Conservation (phyloP, 805 yeast species). For the Helenozyma rhizophorensis region DNA sequence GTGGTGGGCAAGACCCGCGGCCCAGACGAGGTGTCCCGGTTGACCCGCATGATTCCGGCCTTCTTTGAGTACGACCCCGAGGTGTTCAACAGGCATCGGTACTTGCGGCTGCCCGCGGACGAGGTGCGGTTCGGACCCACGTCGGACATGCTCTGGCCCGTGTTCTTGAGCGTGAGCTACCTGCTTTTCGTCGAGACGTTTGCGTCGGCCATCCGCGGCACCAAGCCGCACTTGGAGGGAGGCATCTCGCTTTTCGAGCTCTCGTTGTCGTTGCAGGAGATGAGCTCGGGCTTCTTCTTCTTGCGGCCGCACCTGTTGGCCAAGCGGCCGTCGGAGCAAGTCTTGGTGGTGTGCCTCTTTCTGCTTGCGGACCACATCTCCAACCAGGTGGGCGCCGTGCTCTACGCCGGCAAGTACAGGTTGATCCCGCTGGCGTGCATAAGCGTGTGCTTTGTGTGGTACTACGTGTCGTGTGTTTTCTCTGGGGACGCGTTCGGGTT, state of each 20-base stretch:
- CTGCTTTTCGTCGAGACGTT: conserved; percentile 67
- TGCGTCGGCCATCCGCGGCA: conserved; percentile 52
- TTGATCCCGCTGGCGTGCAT: conserved; percentile 60
- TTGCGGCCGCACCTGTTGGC: conserved; percentile 15
- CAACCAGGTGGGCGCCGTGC: conserved; percentile 59
- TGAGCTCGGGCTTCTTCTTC: conserved; percentile 37
- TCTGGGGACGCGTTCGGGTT: conserved; percentile 42
- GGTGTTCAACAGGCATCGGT: conserved; percentile 15
- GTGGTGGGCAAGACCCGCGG: conserved; percentile 12
- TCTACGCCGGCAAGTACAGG: conserved; percentile 49
- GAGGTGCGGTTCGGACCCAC: conserved; percentile 45
- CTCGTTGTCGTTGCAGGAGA: conserved; percentile 73
- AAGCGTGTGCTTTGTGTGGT: conserved; percentile 43
- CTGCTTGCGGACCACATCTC: conserved; percentile 56
- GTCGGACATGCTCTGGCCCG: conserved; percentile 52
- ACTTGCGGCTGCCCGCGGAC: conserved; percentile 25
- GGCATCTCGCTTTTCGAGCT: conserved; percentile 74
- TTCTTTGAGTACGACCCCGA: conserved; percentile 7
- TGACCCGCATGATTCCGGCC: conserved; percentile 8
- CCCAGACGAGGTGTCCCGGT: conserved; percentile 6
- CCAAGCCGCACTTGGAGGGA: conserved; percentile 54
- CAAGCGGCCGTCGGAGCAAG: conserved; percentile 48
- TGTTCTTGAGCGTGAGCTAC: conserved; percentile 53
- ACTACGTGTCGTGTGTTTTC: conserved; percentile 31
- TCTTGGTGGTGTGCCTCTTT: conserved; percentile 48